Percentiles rank a stretch among this genome's conserved stretches.
Evolutionary conservation across 164 flowering plant species (phyloP).

Genomic region (Taxillus chinensis): DNA sequence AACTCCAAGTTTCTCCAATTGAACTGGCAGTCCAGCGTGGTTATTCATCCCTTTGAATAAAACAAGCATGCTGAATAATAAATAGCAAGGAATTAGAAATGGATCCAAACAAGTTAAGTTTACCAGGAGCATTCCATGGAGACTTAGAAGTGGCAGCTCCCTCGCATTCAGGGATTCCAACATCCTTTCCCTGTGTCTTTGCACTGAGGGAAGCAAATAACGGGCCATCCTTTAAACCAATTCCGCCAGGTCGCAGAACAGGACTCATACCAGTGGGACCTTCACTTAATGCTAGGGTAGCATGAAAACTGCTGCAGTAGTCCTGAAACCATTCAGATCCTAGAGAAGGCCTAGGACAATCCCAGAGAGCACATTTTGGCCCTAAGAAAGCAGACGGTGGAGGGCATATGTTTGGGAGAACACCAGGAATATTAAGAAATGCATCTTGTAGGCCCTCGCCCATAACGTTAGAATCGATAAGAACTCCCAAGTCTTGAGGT

Average conservation of each 20-base stretch:
- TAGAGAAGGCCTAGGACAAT: constrained; percentile 91
- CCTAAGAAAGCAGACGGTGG: constrained; percentile 97
- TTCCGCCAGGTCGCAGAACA: constrained; percentile 89
- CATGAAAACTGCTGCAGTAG: constrained; percentile 86
- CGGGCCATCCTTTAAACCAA: constrained; percentile 85
- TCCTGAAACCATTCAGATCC: constrained; percentile 73
- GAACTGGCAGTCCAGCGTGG: too few relatives aligned
- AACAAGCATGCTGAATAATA: too few relatives aligned
- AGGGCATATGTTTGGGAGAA: constrained; percentile 49
- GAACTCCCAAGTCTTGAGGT: constrained; percentile 49
- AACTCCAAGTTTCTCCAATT: too few relatives aligned
- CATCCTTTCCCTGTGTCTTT: constrained; percentile 78
- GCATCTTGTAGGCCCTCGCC: constrained; percentile 35
- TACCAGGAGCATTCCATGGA: constrained; percentile 99
- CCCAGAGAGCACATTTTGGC: constrained; percentile 99
- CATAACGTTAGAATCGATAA: constrained; percentile 26
- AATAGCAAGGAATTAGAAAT: too few relatives aligned
- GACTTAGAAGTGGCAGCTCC: constrained; percentile 98
- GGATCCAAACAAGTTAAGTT: constrained; percentile 6
- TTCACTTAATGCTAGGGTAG: constrained; percentile 69
- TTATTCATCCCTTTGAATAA: too few relatives aligned
- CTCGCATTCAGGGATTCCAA: constrained; percentile 96
- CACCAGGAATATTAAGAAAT: constrained; percentile 31
- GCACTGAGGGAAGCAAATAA: constrained; percentile 89
- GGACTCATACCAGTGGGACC: constrained; percentile 96